A percentile compares a stretch with the other conserved stretches of the same genome.
phyloP scores from a whole-genome alignment of 352 stramenopile genomes.

The Phytopythium cucurbitacearum region DNA sequence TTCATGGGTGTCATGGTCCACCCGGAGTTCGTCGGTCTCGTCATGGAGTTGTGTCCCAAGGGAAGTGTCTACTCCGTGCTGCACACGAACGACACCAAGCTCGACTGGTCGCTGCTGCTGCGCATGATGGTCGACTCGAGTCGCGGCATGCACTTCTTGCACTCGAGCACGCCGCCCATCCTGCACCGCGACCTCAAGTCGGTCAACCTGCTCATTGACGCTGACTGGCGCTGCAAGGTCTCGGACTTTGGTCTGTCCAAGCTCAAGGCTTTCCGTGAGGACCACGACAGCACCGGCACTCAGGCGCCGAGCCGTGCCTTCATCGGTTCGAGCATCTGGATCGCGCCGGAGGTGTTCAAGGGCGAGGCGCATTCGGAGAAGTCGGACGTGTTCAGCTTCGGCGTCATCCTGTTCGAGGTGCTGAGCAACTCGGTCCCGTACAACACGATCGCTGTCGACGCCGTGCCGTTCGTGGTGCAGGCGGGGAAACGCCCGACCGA shows the following conservation, averaged over 20 bases:
- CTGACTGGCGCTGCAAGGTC: slow-evolving; percentile 88
- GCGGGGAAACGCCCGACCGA: slow-evolving; percentile 74
- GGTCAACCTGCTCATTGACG: slow-evolving; percentile 87
- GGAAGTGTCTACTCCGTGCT: slow-evolving; percentile 84
- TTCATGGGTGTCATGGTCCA: slow-evolving; percentile 90
- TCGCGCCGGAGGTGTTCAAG: slow-evolving; percentile 88
- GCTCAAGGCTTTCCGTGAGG: slow-evolving; percentile 71
- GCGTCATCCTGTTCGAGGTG: slow-evolving; percentile 77
- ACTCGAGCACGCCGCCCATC: slow-evolving; percentile 85
- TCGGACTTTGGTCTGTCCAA: slow-evolving; percentile 88
- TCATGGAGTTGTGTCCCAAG: slow-evolving; percentile 88
- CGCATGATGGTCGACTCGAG: slow-evolving; percentile 87
- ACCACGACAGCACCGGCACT: slow-evolving; percentile 13
- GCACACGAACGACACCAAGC: slow-evolving; percentile 65
- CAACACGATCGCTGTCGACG: slow-evolving; percentile 74
- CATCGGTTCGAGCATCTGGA: slow-evolving; percentile 88
- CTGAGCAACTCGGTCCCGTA: slow-evolving; percentile 65
- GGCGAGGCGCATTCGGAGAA: slow-evolving; percentile 85
- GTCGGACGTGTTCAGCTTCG: slow-evolving; percentile 87
- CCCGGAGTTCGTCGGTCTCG: slow-evolving; percentile 79
- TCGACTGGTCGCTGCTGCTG: slow-evolving; percentile 85
- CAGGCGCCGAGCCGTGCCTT: slow-evolving; percentile 43
- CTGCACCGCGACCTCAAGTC: slow-evolving; percentile 89
- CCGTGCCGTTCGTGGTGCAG: slow-evolving; percentile 77
- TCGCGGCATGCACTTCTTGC: slow-evolving; percentile 89